Conservation (phyloP, 177 flowering plant genomes). For the Vitis hybrid region DNA sequence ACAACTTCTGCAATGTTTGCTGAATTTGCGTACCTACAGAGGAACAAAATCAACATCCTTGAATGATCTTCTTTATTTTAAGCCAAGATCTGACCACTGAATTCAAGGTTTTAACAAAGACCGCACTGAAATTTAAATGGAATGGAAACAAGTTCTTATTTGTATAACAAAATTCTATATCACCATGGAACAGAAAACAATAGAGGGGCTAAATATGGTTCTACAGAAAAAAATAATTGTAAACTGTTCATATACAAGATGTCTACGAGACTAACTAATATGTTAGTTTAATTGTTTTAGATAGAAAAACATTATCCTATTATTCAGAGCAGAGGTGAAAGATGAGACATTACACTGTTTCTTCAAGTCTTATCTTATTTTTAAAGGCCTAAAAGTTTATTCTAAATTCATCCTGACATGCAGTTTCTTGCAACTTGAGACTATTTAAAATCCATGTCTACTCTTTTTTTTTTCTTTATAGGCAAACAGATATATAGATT, state of each 20-base stretch:
- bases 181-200: not conserved
- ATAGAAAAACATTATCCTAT: not conserved
- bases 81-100: too few relatives aligned
- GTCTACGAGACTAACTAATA: not conserved
- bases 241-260: not conserved
- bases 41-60: not conserved
- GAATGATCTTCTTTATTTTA: not conserved
- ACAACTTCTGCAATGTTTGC: constrained; percentile 97
- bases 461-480: too few relatives aligned
- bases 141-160: not conserved
- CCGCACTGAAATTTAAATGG: not conserved
- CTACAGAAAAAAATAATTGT: not conserved
- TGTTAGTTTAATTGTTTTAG: not conserved
- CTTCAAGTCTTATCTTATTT: not conserved
- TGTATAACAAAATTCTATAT: not conserved
- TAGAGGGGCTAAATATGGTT: not conserved
- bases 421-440: too few relatives aligned
- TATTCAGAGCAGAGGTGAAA: too few relatives aligned
- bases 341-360: not conserved
- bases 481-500: too few relatives aligned
- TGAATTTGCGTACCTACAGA: constrained; percentile 80
- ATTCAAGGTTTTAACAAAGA: not conserved
- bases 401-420: too few relatives aligned
- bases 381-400: too few relatives aligned
- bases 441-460: too few relatives aligned